Base-by-base conservation (phyloP, 495 filamentous ascomycete genomes). In the Pyrenula aspistea region DNA sequence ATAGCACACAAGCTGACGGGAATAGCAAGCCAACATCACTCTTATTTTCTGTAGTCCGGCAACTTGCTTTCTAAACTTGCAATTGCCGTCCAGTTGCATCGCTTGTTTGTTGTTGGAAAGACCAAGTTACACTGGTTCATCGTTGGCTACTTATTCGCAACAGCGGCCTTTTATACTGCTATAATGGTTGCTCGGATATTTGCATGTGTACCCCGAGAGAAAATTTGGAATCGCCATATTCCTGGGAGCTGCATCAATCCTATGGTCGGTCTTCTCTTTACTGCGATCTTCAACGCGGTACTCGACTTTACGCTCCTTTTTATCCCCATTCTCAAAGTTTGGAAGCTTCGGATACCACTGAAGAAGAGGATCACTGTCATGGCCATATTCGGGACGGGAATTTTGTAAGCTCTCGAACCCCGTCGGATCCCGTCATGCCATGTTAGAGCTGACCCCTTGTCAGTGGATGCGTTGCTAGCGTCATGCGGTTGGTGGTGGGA, bases 241-340 rank as follows among this genome's bases (percentile, higher is more conserved):
- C 59, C 62, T 12, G 70, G 70, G 10, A 61, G 48, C 11, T 73
- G 70, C 25, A 56, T 70, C 53, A 60, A 68, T 47, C 8, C 4
- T 4, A 42, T 42, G 31, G 57, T 66, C n/a, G 57, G 63, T 12
- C 56, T 57, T 10, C 55, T 69, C 1, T 62, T 73, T 21, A 59
- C 66, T 22, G 62, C 64, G 20, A 50, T 64, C 1, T 67, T 73
- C 61, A 75, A 75, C 54, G 64, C 63, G 8, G 2, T 66, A 1
- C 69, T 69, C 0, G 71, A 75, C 54, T 56, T 68, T 12, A 21
- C 68, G 15, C 64, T 75, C 12, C 59, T 75, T 22, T 36, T 72
- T 1, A 50, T 75, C 1, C 72, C 72, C 0, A 63, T 70, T 2
- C 57, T 65, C 21, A 62, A 60, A 25, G 65, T 72, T 22, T 71